A percentile compares a stretch with the other conserved stretches of the same genome.
These are phyloP conservation scores for Toxicodendron radicans DNA, from an alignment of 345 rosid species.

Conservation along the genomic window DNA sequence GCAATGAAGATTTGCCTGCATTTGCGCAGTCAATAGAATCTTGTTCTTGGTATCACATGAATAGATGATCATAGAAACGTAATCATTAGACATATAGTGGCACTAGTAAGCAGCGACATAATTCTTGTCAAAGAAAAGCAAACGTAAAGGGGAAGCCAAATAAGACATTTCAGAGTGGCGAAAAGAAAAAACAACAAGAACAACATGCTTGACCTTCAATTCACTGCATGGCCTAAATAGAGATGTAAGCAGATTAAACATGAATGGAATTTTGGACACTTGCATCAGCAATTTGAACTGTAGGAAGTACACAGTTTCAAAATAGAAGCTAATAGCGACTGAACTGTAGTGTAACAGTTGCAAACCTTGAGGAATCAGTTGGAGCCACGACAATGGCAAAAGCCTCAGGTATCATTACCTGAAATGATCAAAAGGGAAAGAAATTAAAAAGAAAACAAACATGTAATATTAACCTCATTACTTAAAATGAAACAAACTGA, in stretches of 20 bases:
- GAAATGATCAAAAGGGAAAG: conserved; percentile 7
- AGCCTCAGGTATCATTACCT: conserved; percentile 93
- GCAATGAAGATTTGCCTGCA: not conserved
- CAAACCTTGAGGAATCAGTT: conserved; percentile 71
- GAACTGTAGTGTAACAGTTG: conserved; percentile 4
- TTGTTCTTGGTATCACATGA: not conserved
- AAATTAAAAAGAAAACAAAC: not conserved
- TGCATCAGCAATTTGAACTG: not conserved
- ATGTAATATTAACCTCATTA: not conserved
- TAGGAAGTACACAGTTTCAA: not conserved
- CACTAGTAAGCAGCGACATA: not conserved
- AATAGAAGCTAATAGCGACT: conserved; percentile 2
- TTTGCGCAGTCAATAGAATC: not conserved
- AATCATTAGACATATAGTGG: not conserved
- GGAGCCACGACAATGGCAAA: conserved; percentile 94
- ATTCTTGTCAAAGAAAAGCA: not conserved
- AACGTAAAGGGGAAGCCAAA: not conserved
- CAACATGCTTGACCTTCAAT: not conserved
- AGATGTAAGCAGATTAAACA: not conserved
- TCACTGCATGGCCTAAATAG: not conserved
- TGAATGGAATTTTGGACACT: not conserved
- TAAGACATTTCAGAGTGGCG: not conserved
- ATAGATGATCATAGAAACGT: not conserved
- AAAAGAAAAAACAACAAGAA: not conserved
- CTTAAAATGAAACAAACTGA: not conserved